phyloP scores from a whole-genome alignment of 2,329 filamentous ascomycete species.

The Chaetomium olivaceum region DNA sequence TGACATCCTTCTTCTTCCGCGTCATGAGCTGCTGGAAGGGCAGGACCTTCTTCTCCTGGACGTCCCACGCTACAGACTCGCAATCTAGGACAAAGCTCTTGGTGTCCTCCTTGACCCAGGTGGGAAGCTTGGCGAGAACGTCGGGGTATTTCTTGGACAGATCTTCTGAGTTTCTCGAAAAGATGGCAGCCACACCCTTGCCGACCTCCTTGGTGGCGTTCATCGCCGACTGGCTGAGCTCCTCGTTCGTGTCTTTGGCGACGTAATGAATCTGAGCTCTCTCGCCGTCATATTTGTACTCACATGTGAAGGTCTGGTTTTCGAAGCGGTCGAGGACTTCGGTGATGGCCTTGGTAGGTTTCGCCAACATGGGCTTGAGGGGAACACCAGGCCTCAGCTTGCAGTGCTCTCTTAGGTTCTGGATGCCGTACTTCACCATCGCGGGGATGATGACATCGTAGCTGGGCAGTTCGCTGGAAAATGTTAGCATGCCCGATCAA shows the following conservation, averaged over 20 bases:
- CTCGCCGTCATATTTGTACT: conserved; percentile 99
- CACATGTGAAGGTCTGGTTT: conserved; percentile 91
- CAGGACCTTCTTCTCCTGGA: conserved; percentile 89
- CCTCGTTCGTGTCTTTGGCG: conserved; percentile 71
- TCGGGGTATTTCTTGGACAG: conserved; percentile 97
- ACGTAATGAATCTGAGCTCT: conserved; percentile 98
- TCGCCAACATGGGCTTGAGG: conserved; percentile 97
- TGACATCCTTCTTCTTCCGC: conserved; percentile 95
- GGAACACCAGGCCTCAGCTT: conserved; percentile 92
- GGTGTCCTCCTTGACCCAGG: conserved; percentile 86
- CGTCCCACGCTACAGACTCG: conserved; percentile 96
- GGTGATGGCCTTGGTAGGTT: conserved; percentile 96
- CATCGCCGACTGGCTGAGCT: conserved; percentile 63
- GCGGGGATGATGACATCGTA: conserved; percentile 94
- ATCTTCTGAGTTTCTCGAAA: conserved; percentile 96
- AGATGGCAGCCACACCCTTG: conserved; percentile 84
- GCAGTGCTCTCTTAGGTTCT: conserved; percentile 78
- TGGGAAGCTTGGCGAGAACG: conserved; percentile 81
- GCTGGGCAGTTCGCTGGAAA: conserved; percentile 79
- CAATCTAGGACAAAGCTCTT: conserved; percentile 98
- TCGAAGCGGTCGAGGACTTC: conserved; percentile 97
- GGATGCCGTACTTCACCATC: conserved; percentile 82
- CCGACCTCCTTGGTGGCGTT: conserved; percentile 65
- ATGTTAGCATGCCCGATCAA: conserved; percentile 37
- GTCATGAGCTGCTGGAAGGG: conserved; percentile 99